Conservation (phyloP, 2,329 filamentous ascomycete species). For the Ophiostoma himal-ulmi region DNA sequence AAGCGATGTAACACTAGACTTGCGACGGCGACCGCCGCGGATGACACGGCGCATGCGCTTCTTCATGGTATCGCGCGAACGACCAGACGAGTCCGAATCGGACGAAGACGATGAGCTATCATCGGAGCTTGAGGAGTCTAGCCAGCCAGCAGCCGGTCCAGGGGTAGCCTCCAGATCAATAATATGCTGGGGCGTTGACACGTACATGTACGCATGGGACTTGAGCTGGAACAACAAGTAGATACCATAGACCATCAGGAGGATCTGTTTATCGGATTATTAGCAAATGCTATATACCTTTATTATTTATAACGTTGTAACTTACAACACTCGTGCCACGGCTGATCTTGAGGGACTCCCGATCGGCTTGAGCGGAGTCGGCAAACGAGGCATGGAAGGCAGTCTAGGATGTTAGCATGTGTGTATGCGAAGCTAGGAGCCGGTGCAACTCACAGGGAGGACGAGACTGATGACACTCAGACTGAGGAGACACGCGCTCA, state of each 20-base stretch:
- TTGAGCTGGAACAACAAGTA: conserved; percentile 89
- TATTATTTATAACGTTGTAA: conserved; percentile 24
- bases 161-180: conserved; percentile 89
- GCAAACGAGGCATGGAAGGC: conserved; percentile 87
- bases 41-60: conserved; percentile 58
- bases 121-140: conserved; percentile 57
- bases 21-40: conserved; percentile 43
- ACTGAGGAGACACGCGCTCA: conserved; percentile 89
- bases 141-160: conserved; percentile 73
- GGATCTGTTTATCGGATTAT: conserved; percentile 44
- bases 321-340: conserved; percentile 79
- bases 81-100: conserved; percentile 52
- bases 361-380: conserved; percentile 56
- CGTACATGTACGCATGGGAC: conserved; percentile 86
- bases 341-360: conserved; percentile 72
- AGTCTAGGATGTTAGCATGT: conserved; percentile 46
- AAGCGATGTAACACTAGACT: conserved; percentile 53
- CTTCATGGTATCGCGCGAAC: conserved; percentile 47
- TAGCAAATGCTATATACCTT: neutral
- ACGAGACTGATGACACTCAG: conserved; percentile 84
- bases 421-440: neutral
- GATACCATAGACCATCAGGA: conserved; percentile 73
- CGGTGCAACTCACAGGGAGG: conserved; percentile 57
- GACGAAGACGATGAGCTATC: conserved; percentile 42
- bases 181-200: conserved; percentile 84